phyloP scores from a whole-genome alignment of 768 basidiomycete species.

The Tubosaeta sp. region DNA sequence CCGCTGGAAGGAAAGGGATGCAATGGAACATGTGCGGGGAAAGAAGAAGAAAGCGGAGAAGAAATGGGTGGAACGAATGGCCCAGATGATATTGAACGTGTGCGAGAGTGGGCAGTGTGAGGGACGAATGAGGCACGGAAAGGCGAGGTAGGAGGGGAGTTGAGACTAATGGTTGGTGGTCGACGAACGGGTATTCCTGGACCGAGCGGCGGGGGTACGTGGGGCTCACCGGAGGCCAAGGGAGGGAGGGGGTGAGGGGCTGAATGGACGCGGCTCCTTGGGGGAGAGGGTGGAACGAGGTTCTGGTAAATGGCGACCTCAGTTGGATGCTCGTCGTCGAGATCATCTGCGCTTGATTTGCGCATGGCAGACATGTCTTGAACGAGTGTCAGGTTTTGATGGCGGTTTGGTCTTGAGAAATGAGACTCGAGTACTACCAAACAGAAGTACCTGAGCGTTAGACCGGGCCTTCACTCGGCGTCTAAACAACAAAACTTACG shows the following conservation, averaged over 20 bases:
- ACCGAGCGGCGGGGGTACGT: constrained; percentile 20
- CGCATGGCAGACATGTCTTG: constrained; percentile 27
- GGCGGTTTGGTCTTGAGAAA: too few relatives aligned
- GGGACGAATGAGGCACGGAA: constrained; percentile 25
- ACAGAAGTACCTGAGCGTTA: constrained; percentile 4
- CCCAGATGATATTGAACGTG: constrained; percentile 33
- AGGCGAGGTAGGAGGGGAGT: constrained; percentile 31
- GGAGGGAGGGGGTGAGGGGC: constrained; percentile 18
- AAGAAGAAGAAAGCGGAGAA: constrained; percentile 29
- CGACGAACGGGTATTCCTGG: constrained; percentile 27
- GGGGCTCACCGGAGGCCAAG: constrained; percentile 18
- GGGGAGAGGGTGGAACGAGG: constrained; percentile 16
- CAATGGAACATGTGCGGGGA: constrained; percentile 23
- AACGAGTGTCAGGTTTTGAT: background rate
- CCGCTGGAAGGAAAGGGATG: constrained; percentile 21
- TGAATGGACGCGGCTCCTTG: constrained; percentile 26
- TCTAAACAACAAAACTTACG: constrained; percentile 1
- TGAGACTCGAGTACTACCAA: too few relatives aligned
- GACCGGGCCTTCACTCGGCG: constrained; percentile 2
- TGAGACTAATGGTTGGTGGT: constrained; percentile 18
- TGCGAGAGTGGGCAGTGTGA: constrained; percentile 22
- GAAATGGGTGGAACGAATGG: constrained; percentile 22
- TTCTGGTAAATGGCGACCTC: constrained; percentile 16
- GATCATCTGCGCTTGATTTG: constrained; percentile 42
- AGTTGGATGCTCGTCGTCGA: too few relatives aligned